A percentile compares a stretch with the other conserved stretches of the same genome.
phyloP scores from a whole-genome alignment of 2,329 filamentous ascomycete species.

The Mariannaea sp. region DNA sequence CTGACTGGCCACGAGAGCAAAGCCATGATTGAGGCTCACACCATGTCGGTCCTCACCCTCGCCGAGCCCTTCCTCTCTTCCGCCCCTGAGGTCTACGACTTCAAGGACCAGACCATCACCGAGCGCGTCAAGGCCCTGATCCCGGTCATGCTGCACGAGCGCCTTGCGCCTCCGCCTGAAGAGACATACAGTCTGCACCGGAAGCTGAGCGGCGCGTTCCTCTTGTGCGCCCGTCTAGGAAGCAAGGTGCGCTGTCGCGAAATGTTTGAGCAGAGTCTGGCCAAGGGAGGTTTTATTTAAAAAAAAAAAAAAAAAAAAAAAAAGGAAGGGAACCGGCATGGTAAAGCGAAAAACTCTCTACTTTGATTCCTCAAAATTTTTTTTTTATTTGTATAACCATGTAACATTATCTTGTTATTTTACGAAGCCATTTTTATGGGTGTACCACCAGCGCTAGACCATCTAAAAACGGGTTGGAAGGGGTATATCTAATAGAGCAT shows the following conservation, averaged over 20 bases:
- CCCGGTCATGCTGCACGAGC: conserved; percentile 88
- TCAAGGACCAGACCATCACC: conserved; percentile 92
- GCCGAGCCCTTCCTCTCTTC: conserved; percentile 84
- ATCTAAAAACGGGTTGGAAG: conserved; percentile 9
- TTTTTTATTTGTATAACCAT: conserved; percentile 16
- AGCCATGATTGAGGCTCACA: conserved; percentile 87
- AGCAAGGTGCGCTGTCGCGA: conserved; percentile 81
- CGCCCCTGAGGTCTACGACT: conserved; percentile 87
- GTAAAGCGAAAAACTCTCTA: too few species aligned
- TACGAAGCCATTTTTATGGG: conserved; percentile 2
- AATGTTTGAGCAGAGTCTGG: conserved; percentile 70
- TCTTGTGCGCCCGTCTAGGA: conserved; percentile 85
- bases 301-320: background rate
- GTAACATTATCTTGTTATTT: conserved; percentile 18
- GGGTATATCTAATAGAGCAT: conserved; percentile 17
- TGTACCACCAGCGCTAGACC: conserved; percentile 14
- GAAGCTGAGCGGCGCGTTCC: conserved; percentile 92
- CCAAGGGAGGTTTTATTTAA: conserved; percentile 41
- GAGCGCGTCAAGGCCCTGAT: conserved; percentile 88
- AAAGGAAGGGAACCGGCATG: too few species aligned
- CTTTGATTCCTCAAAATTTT: too few species aligned
- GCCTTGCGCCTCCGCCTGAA: conserved; percentile 88
- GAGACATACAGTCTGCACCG: conserved; percentile 96
- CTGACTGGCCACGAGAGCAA: conserved; percentile 87
- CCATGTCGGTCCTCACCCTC: conserved; percentile 84